Evolutionary conservation across 805 yeast species (phyloP).

Genomic region (Suhomyces xylopsoci): DNA sequence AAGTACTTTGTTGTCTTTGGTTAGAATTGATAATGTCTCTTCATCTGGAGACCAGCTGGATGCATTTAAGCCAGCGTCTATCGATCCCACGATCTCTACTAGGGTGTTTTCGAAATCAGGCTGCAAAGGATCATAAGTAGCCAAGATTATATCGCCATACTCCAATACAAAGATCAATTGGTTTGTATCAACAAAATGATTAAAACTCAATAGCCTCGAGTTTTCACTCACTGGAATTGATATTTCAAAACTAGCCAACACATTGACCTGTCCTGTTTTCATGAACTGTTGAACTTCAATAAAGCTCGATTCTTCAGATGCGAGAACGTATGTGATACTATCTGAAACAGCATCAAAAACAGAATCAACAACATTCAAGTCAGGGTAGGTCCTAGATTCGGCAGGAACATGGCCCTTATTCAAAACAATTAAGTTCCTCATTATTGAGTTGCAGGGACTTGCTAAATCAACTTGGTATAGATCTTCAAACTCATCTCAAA

Average conservation of each 20-base stretch:
- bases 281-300: constrained; percentile 76
- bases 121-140: constrained; percentile 52
- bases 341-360: constrained; percentile 74
- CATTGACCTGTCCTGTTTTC: constrained; percentile 56
- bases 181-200: constrained; percentile 66
- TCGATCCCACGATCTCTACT: constrained; percentile 76
- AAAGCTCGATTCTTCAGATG: constrained; percentile 48
- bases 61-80: constrained; percentile 69
- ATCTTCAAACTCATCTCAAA: constrained; percentile 2
- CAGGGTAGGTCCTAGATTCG: constrained; percentile 61
- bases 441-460: constrained; percentile 12
- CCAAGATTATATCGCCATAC: constrained; percentile 74
- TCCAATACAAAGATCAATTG: constrained; percentile 64
- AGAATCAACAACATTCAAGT: constrained; percentile 50
- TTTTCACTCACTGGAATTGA: constrained; percentile 23
- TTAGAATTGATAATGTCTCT: constrained; percentile 71
- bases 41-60: constrained; percentile 92
- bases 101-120: constrained; percentile 54
- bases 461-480: background rate
- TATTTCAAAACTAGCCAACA: constrained; percentile 61
- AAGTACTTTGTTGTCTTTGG: constrained; percentile 57
- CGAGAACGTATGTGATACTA: constrained; percentile 62
- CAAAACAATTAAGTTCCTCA: constrained; percentile 51
- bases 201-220: constrained; percentile 48
- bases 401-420: constrained; percentile 54